These are phyloP conservation scores for Suillus subaureus DNA, from an alignment of 768 basidiomycete genomes.

Conservation along the genomic window DNA sequence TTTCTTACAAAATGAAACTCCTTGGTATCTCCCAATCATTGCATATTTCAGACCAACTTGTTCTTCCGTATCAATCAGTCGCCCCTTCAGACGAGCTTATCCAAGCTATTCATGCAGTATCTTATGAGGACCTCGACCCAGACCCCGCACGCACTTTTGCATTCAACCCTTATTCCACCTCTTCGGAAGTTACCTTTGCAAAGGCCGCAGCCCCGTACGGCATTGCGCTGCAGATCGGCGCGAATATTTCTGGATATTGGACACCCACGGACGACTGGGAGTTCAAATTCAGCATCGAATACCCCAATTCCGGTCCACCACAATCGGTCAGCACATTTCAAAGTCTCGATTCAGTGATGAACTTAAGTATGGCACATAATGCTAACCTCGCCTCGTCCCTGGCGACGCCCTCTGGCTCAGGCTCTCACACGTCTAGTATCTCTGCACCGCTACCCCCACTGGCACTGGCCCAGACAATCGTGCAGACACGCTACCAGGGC, in stretches of 20 bases:
- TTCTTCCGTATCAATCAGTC: constrained; percentile 79
- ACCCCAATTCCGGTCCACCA: constrained; percentile 1
- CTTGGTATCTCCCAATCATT: constrained; percentile 56
- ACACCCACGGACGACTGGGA: constrained; percentile 75
- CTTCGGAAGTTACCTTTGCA: constrained; percentile 37
- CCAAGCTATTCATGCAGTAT: constrained; percentile 46
- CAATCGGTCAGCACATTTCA: constrained; percentile 15
- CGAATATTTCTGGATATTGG: constrained; percentile 65
- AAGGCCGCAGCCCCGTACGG: constrained; percentile 66
- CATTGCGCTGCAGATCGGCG: constrained; percentile 71
- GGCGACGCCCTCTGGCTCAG: constrained; percentile 6
- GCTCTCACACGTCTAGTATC: constrained; percentile 12
- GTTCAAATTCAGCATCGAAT: constrained; percentile 43
- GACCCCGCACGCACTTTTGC: constrained; percentile 39
- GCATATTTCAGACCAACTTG: constrained; percentile 52
- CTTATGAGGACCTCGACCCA: constrained; percentile 46
- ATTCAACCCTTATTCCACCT: constrained; percentile 50
- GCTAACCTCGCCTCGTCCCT: constrained; percentile 25
- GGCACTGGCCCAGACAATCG: constrained; percentile 33
- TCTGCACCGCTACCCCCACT: constrained; percentile 22
- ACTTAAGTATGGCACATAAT: constrained; percentile 48
- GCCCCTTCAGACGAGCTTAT: constrained; percentile 56
- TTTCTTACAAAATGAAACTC: constrained; percentile 67
- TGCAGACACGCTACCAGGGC: constrained; percentile 71
- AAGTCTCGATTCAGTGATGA: constrained; percentile 49